Evolutionary conservation across 2,329 filamentous ascomycete species (phyloP).

Genomic region (Colletotrichum gigasporum): DNA sequence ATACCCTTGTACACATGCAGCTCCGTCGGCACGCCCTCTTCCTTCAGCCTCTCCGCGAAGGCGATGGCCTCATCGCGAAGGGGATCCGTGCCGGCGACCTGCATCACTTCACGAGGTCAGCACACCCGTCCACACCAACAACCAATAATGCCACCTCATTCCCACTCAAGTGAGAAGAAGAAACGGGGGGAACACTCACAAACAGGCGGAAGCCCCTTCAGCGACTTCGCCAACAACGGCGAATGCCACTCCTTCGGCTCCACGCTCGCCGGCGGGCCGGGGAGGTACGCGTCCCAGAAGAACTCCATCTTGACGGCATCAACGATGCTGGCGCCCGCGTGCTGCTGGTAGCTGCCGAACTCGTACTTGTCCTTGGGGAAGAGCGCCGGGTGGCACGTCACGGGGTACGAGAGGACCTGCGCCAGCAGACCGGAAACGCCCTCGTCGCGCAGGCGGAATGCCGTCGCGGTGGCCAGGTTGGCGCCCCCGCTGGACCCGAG

Average conservation of each 20-base stretch:
- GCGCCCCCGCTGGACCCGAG: constrained; percentile 47
- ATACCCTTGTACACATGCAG: constrained; percentile 44
- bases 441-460: constrained; percentile 42
- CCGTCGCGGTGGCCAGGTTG: constrained; percentile 42
- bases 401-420: constrained; percentile 46
- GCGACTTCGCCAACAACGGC: constrained; percentile 43
- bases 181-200: constrained; percentile 37
- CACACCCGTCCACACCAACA: not conserved
- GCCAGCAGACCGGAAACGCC: constrained; percentile 43
- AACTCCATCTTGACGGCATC: constrained; percentile 41
- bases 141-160: no score
- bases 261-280: constrained; percentile 37
- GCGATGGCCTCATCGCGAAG: constrained; percentile 50
- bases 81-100: constrained; percentile 45
- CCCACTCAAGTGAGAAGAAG: not conserved
- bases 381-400: constrained; percentile 47
- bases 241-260: constrained; percentile 38
- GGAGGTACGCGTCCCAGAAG: constrained; percentile 46
- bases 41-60: constrained; percentile 45
- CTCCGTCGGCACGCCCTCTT: constrained; percentile 43
- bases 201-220: constrained; percentile 43
- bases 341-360: constrained; percentile 45
- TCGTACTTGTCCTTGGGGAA: constrained; percentile 44
- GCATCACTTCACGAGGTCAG: constrained; percentile 40
- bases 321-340: constrained; percentile 42